Conservation (phyloP, 768 basidiomycete species). For the Mycena filopes region DNA sequence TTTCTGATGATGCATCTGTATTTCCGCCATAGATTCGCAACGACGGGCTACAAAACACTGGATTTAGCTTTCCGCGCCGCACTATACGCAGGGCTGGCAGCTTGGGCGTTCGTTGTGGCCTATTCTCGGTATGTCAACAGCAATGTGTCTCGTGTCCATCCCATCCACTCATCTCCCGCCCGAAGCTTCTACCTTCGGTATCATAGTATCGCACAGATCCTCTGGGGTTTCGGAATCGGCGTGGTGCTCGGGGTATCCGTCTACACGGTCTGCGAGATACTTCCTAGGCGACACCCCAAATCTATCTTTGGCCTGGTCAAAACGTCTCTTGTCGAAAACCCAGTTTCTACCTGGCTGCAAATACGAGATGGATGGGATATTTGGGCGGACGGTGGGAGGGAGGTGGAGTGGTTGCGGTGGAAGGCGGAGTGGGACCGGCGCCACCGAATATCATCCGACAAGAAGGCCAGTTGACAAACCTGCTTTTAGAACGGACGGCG, state of each 20-base stretch:
- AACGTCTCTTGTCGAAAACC: slow-evolving; percentile 61
- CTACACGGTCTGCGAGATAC: slow-evolving; percentile 67
- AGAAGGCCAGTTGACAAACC: slow-evolving; percentile 36
- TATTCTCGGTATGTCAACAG: slow-evolving; percentile 72
- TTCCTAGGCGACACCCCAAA: slow-evolving; percentile 64
- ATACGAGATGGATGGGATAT: slow-evolving; percentile 86
- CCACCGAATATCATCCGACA: slow-evolving; percentile 32
- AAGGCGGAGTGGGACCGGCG: slow-evolving; percentile 63
- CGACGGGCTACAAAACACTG: slow-evolving; percentile 60
- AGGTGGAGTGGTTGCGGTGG: slow-evolving; percentile 78
- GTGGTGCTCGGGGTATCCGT: slow-evolving; percentile 59
- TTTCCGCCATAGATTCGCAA: slow-evolving; percentile 71
- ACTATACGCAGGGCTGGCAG: slow-evolving; percentile 60
- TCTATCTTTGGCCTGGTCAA: slow-evolving; percentile 65
- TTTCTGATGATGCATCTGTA: slow-evolving; percentile 81
- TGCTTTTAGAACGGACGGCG: neutral
- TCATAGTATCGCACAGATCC: slow-evolving; percentile 76
- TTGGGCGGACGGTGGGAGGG: slow-evolving; percentile 83
- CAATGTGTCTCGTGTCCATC: neutral
- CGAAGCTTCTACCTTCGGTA: slow-evolving; percentile 76
- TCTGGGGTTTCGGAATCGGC: slow-evolving; percentile 81
- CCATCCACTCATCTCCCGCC: neutral
- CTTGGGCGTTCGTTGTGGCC: slow-evolving; percentile 74
- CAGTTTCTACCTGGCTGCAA: slow-evolving; percentile 71
- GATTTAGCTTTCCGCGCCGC: slow-evolving; percentile 61